These are phyloP conservation scores for Coniochaeta sp. DNA, from an alignment of 2,329 filamentous ascomycete genomes.

Conservation along the genomic window DNA sequence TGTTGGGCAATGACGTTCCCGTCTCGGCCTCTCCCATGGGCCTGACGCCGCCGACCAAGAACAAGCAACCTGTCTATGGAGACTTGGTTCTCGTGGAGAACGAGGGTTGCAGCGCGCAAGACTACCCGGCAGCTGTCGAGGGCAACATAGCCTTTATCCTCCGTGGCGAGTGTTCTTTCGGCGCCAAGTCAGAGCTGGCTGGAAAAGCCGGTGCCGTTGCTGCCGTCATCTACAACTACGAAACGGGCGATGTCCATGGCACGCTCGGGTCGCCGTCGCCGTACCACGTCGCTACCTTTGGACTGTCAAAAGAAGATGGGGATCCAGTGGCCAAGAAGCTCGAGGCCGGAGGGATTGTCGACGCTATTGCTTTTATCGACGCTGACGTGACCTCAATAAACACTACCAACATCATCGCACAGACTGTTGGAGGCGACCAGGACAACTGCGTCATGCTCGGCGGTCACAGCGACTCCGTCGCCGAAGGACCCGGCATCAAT, in stretches of 20 bases:
- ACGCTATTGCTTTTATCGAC: conserved; percentile 53
- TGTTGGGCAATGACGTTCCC: conserved; percentile 45
- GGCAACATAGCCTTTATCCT: conserved; percentile 65
- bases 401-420: conserved; percentile 56
- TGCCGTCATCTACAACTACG: conserved; percentile 69
- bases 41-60: conserved; percentile 58
- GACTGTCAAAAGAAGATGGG: conserved; percentile 54
- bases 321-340: conserved; percentile 47
- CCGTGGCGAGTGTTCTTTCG: conserved; percentile 66
- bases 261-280: conserved; percentile 57
- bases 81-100: conserved; percentile 53
- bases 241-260: conserved; percentile 53
- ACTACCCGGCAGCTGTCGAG: conserved; percentile 52
- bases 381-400: conserved; percentile 44
- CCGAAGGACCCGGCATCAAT: conserved; percentile 65
- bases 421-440: conserved; percentile 51
- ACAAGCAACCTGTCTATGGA: conserved; percentile 51
- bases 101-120: conserved; percentile 54
- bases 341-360: conserved; percentile 38
- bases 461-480: conserved; percentile 56
- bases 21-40: conserved; percentile 49
- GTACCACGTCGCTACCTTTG: conserved; percentile 61
- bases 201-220: conserved; percentile 63
- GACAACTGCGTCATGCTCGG: conserved; percentile 61
- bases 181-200: conserved; percentile 60